These are phyloP conservation scores for Prunus mume DNA, from an alignment of 306 rosid genomes.

Conservation along the genomic window DNA sequence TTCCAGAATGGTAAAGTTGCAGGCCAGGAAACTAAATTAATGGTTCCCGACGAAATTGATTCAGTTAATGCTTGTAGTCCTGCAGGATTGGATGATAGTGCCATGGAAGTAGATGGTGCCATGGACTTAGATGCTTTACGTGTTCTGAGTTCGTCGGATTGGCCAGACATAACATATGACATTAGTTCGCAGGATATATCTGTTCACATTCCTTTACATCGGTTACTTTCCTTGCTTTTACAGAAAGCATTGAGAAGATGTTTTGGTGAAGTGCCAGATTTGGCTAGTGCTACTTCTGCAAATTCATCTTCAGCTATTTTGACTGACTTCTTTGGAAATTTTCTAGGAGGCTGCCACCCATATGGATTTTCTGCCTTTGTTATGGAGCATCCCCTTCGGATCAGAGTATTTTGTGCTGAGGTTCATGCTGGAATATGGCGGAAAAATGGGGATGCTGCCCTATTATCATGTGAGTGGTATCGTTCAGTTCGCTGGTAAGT, in stretches of 20 bases:
- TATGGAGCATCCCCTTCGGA: constrained; percentile 96
- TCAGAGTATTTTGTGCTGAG: constrained; percentile 92
- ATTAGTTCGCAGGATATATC: constrained; percentile 87
- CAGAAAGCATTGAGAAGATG: constrained; percentile 68
- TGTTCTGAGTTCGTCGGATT: constrained; percentile 63
- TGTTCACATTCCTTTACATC: constrained; percentile 82
- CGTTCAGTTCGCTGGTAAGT: constrained; percentile 86
- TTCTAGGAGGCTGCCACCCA: constrained; percentile 82
- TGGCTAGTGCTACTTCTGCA: constrained; percentile 36
- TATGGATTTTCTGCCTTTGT: constrained; percentile 83
- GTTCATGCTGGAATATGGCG: constrained; percentile 99
- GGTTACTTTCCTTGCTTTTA: constrained; percentile 80
- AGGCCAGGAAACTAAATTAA: constrained; percentile 37
- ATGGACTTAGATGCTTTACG: constrained; percentile 51
- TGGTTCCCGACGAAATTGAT: constrained; percentile 37
- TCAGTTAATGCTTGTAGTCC: constrained; percentile 29
- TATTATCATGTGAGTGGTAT: constrained; percentile 77
- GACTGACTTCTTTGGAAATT: constrained; percentile 62
- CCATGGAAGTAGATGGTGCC: constrained; percentile 62
- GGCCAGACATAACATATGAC: constrained; percentile 85
- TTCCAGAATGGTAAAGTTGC: constrained; percentile 31
- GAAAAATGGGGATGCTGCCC: constrained; percentile 82
- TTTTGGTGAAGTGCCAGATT: constrained; percentile 55
- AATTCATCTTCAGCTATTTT: constrained; percentile 38
- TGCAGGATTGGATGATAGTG: constrained; percentile 37